Percentiles rank a stretch among this genome's conserved stretches.
phyloP scores from a whole-genome alignment of 2,329 filamentous ascomycete species.

The Polychaeton citri region DNA sequence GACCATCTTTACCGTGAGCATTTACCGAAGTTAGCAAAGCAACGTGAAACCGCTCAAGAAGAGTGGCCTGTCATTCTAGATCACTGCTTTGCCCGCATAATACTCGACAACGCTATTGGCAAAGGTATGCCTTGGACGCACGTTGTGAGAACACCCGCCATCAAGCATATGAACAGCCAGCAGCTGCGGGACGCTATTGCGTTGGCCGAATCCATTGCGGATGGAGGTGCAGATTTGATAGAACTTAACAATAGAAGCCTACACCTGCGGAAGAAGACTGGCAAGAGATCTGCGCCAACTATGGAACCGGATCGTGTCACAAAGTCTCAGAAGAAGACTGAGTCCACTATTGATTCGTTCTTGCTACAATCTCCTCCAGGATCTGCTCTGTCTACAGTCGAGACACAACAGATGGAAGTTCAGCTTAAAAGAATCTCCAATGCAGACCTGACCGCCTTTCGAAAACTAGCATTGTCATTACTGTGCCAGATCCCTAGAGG shows the following conservation, averaged over 20 bases:
- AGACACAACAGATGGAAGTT: conserved; percentile 5
- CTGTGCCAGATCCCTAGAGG: conserved; percentile 23
- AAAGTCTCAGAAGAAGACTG: conserved; percentile 2
- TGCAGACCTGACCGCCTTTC: conserved; percentile 37
- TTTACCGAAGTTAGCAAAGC: conserved; percentile 16
- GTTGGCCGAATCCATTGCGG: conserved; percentile 24
- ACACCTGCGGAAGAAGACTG: conserved; percentile 22
- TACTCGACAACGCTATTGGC: conserved; percentile 30
- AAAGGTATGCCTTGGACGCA: conserved; percentile 28
- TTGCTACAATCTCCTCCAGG: conserved; percentile 14
- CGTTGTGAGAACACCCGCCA: conserved; percentile 28
- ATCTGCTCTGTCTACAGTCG: conserved; percentile 1
- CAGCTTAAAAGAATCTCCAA: conserved; percentile 28
- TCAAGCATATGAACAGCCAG: conserved; percentile 28
- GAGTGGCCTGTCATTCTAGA: conserved; percentile 31
- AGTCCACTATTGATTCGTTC: conserved; percentile 15
- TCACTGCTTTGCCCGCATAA: conserved; percentile 33
- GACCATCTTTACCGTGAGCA: conserved; percentile 15
- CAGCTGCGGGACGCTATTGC: conserved; percentile 26
- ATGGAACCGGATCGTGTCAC: background rate
- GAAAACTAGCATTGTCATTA: conserved; percentile 22
- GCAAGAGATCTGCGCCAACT: conserved; percentile 11
- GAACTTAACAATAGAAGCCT: conserved; percentile 29
- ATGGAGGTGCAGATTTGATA: conserved; percentile 24
- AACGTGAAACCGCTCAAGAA: conserved; percentile 19